Evolutionary conservation across 257 asterid genomes (phyloP).

Genomic region (Mitragyna speciosa): DNA sequence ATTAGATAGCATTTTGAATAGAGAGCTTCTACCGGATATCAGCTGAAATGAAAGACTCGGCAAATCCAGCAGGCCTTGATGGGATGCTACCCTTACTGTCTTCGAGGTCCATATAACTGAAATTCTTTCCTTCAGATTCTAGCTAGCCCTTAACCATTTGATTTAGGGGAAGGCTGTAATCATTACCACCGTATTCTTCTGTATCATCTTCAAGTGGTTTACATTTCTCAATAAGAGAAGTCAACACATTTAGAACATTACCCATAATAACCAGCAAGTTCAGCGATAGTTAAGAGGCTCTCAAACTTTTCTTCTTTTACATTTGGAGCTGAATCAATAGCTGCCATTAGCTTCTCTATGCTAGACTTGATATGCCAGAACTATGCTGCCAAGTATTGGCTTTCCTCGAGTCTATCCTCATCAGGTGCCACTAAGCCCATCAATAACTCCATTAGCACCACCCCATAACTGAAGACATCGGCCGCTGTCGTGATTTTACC

Average conservation of each 20-base stretch:
- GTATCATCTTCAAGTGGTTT: conserved; percentile 61
- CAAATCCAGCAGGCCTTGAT: conserved; percentile 80
- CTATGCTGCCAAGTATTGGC: conserved; percentile 82
- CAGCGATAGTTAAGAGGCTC: conserved; percentile 65
- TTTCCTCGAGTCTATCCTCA: conserved; percentile 75
- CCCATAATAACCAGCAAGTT: conserved; percentile 97
- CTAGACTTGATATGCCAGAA: conserved; percentile 71
- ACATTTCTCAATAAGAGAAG: conserved; percentile 84
- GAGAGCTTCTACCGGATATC: conserved; percentile 60
- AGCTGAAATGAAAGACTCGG: conserved; percentile 80
- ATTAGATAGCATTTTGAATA: neutral
- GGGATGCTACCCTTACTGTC: conserved; percentile 93
- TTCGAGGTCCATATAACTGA: conserved; percentile 58
- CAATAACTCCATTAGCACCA: conserved; percentile 85
- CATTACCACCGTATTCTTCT: conserved; percentile 81
- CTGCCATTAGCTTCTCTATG: conserved; percentile 60
- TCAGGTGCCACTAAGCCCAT: conserved; percentile 83
- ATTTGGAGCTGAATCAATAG: conserved; percentile 58
- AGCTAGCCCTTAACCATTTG: conserved; percentile 97
- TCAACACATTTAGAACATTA: conserved; percentile 66
- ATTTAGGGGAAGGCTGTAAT: conserved; percentile 85
- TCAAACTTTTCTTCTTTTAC: conserved; percentile 47
- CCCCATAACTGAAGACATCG: conserved; percentile 89
- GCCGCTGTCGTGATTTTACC: conserved; percentile 88
- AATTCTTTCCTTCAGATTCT: conserved; percentile 69